Base-by-base conservation (phyloP, 495 filamentous ascomycete species). In the Parmelia sp. region DNA sequence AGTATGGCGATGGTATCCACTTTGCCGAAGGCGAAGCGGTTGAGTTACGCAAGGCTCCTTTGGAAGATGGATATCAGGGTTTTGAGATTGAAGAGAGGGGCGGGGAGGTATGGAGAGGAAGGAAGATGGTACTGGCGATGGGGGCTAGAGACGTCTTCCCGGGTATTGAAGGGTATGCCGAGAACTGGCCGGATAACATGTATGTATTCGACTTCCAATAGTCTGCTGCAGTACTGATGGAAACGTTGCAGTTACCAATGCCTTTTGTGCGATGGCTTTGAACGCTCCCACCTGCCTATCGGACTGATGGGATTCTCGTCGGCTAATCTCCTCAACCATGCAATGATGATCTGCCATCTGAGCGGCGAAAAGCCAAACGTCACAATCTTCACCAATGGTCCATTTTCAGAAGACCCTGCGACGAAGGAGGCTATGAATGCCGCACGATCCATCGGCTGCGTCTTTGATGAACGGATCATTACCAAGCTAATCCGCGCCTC, bases 91-190 rank as follows among this genome's bases (percentile, higher is more conserved):
- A 77, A 58, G 68, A 53, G 1, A 61, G 62, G 8, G 73, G 71
- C 0, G 37, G 60, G 15, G 27, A 63, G 33, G 64, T 55, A 17
- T 76, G 71, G 63, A 56, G 58, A 7, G 78, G 79, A 3, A 72
- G 71, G 29, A 83, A 82, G 62, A 23, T 83, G 2, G 70, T 80
- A 3, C 66, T 84, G 7, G 80, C 80, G 1, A 76, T 66, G n/a
- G 82, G 81, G 0, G 69, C 74, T 1, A 63, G 62, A 61, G 80
- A 82, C 51, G 64, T 70, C 11, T 70, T 67, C 35, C 71, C 74
- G 66, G 64, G 75, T 57, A 71, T 76, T 31, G 57, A 69, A n/a
- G 75, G 75, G 7, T 77, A 74, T 66, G 68, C 3, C 2, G 72
- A 74, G 35, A 71, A 69, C 47, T 76, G 74, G 75, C 70, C 59